Evolutionary conservation across 2,329 filamentous ascomycete genomes (phyloP), one percentile per base, ranked within the genome.

Genomic region (Calonectria montana): DNA sequence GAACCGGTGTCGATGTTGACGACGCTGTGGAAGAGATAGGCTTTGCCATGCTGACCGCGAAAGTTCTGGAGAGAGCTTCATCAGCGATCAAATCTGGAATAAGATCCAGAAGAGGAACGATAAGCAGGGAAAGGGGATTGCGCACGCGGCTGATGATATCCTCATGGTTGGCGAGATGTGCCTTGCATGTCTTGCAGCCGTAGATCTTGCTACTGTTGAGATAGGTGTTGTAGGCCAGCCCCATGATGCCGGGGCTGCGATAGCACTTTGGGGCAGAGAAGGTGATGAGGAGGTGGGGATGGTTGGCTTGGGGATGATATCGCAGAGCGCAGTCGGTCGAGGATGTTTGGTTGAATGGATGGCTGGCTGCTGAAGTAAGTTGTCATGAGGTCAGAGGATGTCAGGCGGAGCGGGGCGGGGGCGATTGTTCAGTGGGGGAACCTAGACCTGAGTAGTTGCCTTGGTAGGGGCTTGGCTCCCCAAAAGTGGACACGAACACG

Each of bases 21-120:
- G 67, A 99, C 97, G 74, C 84, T 91, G 85, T 96, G 94, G 89
- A 99, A 98, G 76, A 99, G 93, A 85, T 96, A 99, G 68, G 97
- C 97, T 86, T 98, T 98, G 82, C 97, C 97, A 84, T 98, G 96
- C 84, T 98, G 96, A 80, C 97, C 97, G 74, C 97, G 95, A 87
- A 99, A 99, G 86, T 97, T 98, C 95, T 98, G 83, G 25, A 47
- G 8, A 23, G 61, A 25, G 67, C 8, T 23, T 65, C 48, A 27
- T 65, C 45, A 76, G 73, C 48, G 31, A 25, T 48, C 67, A 31
- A 48, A 55, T 27, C 47, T 25, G 69, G 73, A 55, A 27, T 23
- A 48, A 31, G 12, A 53, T 15, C 29, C 13, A 29, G n/a, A 15
- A 64, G 63, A 37, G 47, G 5, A 47, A 57, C 27, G 15, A 43